Evolutionary conservation across 2,329 filamentous ascomycete genomes (phyloP).

Genomic region (Aspergillus novofumigatus): DNA sequence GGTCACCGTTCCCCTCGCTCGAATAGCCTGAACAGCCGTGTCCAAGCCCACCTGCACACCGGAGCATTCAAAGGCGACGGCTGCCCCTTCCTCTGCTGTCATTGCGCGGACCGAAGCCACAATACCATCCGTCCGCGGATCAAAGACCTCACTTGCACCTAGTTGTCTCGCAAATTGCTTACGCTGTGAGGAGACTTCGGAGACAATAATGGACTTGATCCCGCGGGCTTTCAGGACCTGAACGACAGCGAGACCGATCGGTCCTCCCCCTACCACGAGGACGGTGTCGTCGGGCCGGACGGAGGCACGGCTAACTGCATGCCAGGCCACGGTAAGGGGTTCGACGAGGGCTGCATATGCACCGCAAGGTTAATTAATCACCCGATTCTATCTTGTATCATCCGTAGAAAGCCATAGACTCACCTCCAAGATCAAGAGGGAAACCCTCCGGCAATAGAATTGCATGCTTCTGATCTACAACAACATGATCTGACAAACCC

Average conservation of each 20-base stretch:
- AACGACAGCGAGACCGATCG: constrained; percentile 59
- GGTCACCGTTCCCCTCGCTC: constrained; percentile 53
- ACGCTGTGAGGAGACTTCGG: constrained; percentile 51
- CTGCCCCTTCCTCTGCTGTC: constrained; percentile 46
- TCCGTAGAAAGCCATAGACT: constrained; percentile 1
- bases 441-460: constrained; percentile 21
- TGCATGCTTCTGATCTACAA: constrained; percentile 17
- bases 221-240: constrained; percentile 53
- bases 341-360: constrained; percentile 52
- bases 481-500: constrained; percentile 27
- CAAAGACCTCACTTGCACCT: constrained; percentile 52
- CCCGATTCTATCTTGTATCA: neutral
- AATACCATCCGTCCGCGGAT: constrained; percentile 47
- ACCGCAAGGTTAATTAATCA: neutral
- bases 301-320: constrained; percentile 52
- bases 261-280: constrained; percentile 57
- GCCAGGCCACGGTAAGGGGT: constrained; percentile 61
- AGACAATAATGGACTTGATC: constrained; percentile 53
- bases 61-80: constrained; percentile 60
- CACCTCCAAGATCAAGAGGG: constrained; percentile 20
- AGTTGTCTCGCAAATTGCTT: constrained; percentile 52
- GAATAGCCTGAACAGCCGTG: constrained; percentile 47
- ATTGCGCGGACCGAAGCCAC: constrained; percentile 45
- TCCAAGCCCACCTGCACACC: constrained; percentile 52
- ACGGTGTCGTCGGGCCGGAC: constrained; percentile 44